Percentiles rank a stretch among this genome's conserved stretches.
phyloP scores from a whole-genome alignment of 2,329 filamentous ascomycete genomes.

The Pyrenochaeta sp. region DNA sequence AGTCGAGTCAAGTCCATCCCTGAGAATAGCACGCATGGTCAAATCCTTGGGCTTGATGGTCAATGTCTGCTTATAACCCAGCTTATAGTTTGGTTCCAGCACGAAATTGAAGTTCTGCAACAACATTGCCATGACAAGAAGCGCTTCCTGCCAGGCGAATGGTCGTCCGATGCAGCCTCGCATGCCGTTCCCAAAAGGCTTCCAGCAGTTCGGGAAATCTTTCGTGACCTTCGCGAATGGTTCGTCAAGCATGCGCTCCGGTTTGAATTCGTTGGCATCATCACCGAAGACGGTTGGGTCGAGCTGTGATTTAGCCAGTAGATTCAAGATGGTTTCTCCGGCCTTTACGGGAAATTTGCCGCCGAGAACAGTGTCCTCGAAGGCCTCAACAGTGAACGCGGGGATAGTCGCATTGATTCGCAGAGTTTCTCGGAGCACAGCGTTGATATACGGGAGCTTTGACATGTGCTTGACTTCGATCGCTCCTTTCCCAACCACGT shows the following conservation, averaged over 20 bases:
- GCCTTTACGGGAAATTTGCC: slow-evolving; percentile 42
- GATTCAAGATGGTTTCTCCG: slow-evolving; percentile 17
- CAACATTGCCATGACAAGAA: slow-evolving; percentile 40
- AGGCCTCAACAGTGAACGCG: slow-evolving; percentile 50
- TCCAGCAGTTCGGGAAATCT: slow-evolving; percentile 9
- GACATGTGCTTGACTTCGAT: slow-evolving; percentile 56
- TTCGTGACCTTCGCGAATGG: slow-evolving; percentile 21
- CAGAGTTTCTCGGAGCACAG: slow-evolving; percentile 58
- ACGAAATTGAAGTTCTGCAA: slow-evolving; percentile 49
- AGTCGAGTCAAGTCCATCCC: not conserved
- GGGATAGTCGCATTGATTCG: slow-evolving; percentile 61
- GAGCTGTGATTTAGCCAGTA: slow-evolving; percentile 16
- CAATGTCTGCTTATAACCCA: slow-evolving; percentile 46
- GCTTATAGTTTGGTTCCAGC: slow-evolving; percentile 46
- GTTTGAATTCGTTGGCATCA: slow-evolving; percentile 24
- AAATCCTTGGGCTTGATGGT: slow-evolving; percentile 50
- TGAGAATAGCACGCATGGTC: slow-evolving; percentile 30
- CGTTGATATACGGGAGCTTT: slow-evolving; percentile 57
- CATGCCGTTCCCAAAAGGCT: slow-evolving; percentile 30
- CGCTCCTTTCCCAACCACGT: slow-evolving; percentile 54
- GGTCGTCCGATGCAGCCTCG: slow-evolving; percentile 29
- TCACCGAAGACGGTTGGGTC: slow-evolving; percentile 23
- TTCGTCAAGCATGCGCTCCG: slow-evolving; percentile 28
- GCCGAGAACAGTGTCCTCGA: slow-evolving; percentile 26
- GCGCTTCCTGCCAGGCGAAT: slow-evolving; percentile 29